A percentile compares a stretch with the other conserved stretches of the same genome.
These are phyloP conservation scores for Pythium angustatum DNA, from an alignment of 352 stramenopile species.

Conservation along the genomic window DNA sequence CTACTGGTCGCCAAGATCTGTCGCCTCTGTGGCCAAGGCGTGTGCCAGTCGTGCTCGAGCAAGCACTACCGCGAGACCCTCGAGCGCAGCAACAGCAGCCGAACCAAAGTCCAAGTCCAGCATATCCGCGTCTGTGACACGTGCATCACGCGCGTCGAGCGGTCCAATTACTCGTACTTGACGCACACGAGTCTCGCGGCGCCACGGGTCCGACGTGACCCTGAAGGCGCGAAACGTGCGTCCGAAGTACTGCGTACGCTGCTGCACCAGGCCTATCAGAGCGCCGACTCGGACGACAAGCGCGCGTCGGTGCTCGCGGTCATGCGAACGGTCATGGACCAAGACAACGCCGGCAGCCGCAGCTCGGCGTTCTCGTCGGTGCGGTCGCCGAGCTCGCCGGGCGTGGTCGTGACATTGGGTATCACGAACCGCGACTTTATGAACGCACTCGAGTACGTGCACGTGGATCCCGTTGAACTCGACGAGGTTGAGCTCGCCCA, in stretches of 20 bases:
- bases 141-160: slow-evolving; percentile 59
- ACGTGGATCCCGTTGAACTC: not conserved
- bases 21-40: slow-evolving; percentile 59
- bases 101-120: slow-evolving; percentile 30
- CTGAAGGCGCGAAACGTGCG: slow-evolving; percentile 22
- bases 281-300: slow-evolving; percentile 33
- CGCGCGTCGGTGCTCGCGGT: slow-evolving; percentile 46
- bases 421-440: slow-evolving; percentile 11
- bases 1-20: slow-evolving; percentile 50
- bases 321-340: slow-evolving; percentile 47
- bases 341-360: slow-evolving; percentile 8
- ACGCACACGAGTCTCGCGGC: slow-evolving; percentile 30
- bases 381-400: not conserved
- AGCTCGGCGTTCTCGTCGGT: slow-evolving; percentile 1
- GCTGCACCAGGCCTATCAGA: slow-evolving; percentile 40
- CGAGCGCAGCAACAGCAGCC: not conserved
- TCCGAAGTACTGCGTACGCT: slow-evolving; percentile 38
- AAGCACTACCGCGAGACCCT: slow-evolving; percentile 34
- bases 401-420: slow-evolving; percentile 9
- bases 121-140: slow-evolving; percentile 51
- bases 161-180: slow-evolving; percentile 54
- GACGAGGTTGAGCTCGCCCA: slow-evolving; percentile 15
- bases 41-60: slow-evolving; percentile 51
- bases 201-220: slow-evolving; percentile 32
- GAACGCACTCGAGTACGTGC: slow-evolving; percentile 17